Base-by-base conservation (phyloP, 768 basidiomycete species). In the Serendipita indica region DNA sequence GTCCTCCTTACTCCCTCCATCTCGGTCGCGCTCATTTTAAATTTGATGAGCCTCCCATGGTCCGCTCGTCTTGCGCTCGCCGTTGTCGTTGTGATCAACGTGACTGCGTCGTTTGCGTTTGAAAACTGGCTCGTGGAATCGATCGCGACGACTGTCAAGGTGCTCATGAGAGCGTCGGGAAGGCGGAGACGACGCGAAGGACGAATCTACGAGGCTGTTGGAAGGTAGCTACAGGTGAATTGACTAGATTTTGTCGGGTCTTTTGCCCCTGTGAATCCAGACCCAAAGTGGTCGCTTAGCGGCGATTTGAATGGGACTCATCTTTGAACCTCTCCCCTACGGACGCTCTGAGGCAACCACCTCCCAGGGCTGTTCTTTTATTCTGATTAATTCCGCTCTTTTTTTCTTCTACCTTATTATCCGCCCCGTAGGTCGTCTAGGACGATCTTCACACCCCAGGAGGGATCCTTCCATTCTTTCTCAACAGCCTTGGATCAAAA, bases 161-260 rank as follows among this genome's bases (percentile, higher is more conserved):
- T 77, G 30, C 71, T 86, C n/a, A 4, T 80, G 79, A 3, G 65
- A 67, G 34, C 69, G 64, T 37, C 69, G 69, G 56, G 71, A 49
- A 74, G 74, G 59, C 71, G 78, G 61, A 73, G 84, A 60, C 73
- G 72, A 49, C 73, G 74, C 45, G 80, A 80, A 13, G 84, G 83
- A 3, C 90, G 90, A 68, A 70, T 77, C 54, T 98, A 98, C 77
- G 93, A 92, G 71, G 74, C 78, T 6, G 81, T 98, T 1, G 88
- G 41, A 28, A 18, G n/a, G n/a, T n/a, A 18, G 39, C 14, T 61
- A 43, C 22, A 32, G 34, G 14, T 58, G 30, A 34, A 32, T 41
- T 28, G 18, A 34, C 18, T 58, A 33, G 33, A 58, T 56, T 13
- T 58, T 6, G n/a, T n/a, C 41, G 18, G 18, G 41, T 43, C 18